phyloP scores from a whole-genome alignment of 2,329 filamentous ascomycete species.

The Neofusicoccum laricinum region DNA sequence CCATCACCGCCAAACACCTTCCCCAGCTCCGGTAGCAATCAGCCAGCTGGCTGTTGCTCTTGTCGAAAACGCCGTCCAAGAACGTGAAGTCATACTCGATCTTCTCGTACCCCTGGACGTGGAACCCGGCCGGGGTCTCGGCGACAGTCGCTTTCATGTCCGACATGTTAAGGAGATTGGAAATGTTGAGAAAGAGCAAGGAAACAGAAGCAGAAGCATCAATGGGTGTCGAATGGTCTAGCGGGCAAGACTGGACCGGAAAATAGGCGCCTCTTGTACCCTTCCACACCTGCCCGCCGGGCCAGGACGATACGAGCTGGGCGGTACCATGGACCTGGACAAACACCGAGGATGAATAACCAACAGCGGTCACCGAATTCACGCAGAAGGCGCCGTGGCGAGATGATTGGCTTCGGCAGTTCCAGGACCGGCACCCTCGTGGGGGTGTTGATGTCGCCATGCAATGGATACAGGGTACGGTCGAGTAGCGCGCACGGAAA shows the following conservation, averaged over 20 bases:
- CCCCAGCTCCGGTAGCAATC: slow-evolving; percentile 64
- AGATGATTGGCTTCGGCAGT: background rate
- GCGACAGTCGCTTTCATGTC: slow-evolving; percentile 65
- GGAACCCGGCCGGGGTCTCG: slow-evolving; percentile 64
- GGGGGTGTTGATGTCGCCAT: slow-evolving; percentile 2
- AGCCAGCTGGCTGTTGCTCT: slow-evolving; percentile 59
- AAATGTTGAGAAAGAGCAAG: slow-evolving; percentile 16
- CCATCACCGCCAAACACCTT: slow-evolving; percentile 66
- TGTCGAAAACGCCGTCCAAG: slow-evolving; percentile 66
- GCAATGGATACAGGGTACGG: background rate
- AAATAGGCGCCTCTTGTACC: background rate
- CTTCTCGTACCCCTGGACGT: slow-evolving; percentile 72
- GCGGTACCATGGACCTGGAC: background rate
- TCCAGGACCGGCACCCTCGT: background rate
- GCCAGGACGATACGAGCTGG: background rate
- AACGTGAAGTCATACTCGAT: slow-evolving; percentile 75
- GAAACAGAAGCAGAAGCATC: slow-evolving; percentile 9
- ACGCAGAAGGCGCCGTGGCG: background rate
- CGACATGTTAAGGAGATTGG: slow-evolving; percentile 53
- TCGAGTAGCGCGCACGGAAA: background rate
- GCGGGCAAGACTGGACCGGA: background rate
- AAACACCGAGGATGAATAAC: background rate
- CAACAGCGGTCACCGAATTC: background rate
- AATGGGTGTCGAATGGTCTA: background rate
- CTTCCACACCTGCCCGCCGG: background rate